A percentile compares a stretch with the other conserved stretches of the same genome.
Evolutionary conservation across 306 rosid genomes (phyloP).

Genomic region (Cucumis hystrix): DNA sequence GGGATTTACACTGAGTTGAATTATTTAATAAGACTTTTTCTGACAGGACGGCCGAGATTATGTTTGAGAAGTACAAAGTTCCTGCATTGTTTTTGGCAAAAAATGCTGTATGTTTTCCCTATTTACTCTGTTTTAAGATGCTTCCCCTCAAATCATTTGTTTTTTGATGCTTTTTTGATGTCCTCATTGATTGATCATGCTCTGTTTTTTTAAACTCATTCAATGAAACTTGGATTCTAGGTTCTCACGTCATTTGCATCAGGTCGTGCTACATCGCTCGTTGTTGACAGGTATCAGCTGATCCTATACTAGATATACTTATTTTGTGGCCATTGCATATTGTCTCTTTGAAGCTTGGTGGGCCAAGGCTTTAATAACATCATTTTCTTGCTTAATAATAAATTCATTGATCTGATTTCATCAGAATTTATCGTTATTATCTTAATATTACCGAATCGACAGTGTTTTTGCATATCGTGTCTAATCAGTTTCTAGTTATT

Average conservation of each 20-base stretch:
- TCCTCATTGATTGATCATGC: not conserved
- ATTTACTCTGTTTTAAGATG: constrained; percentile 4
- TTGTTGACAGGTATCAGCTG: constrained; percentile 74
- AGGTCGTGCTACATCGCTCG: constrained; percentile 95
- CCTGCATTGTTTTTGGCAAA: constrained; percentile 95
- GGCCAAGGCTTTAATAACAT: not conserved
- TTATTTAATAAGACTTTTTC: not conserved
- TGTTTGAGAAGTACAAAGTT: constrained; percentile 96
- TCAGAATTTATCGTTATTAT: not conserved
- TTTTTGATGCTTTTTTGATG: not conserved
- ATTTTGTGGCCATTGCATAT: not conserved
- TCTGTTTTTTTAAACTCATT: not conserved
- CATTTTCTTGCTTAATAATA: not conserved
- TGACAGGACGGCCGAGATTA: constrained; percentile 84
- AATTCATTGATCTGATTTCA: not conserved
- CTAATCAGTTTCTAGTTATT: not conserved
- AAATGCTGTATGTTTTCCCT: constrained; percentile 62
- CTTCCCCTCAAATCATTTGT: not conserved
- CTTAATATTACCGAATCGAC: not conserved
- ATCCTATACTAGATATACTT: not conserved
- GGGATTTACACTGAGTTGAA: not conserved
- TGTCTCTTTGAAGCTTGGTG: not conserved
- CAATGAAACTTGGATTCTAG: constrained; percentile 22
- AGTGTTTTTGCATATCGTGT: not conserved
- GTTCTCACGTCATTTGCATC: constrained; percentile 97